Evolutionary conservation across 768 basidiomycete genomes (phyloP), one percentile per base, ranked within the genome.

Genomic region (Pisolithus albus): DNA sequence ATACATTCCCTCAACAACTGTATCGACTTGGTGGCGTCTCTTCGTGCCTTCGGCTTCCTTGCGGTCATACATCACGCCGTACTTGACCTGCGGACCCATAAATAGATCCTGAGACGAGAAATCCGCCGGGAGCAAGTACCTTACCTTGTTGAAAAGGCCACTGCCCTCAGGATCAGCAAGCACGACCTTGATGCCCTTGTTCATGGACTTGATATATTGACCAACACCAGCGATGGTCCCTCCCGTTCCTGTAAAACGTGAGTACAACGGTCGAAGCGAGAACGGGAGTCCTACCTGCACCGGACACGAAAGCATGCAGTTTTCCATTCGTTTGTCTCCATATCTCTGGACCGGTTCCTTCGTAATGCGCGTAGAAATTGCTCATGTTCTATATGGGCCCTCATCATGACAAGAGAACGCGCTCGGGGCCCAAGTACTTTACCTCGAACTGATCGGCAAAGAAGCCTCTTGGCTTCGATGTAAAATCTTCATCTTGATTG

Each of bases 381-480:
- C 88, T 90, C 59, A 74, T 79, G 65, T 94, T 98, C 86, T 91
- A 48, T 19, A 24, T 3, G 3, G 7, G 5, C 28, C n/a, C 7
- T 26, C 13, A 16, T 30, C 28, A 49, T 7, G 9, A 39, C 16
- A 28, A 23, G 15, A 15, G 13, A 13, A 43, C 16, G 11, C 52
- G 32, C 38, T 37, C n/a, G 18, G 5, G 9, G 1, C 4, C 43
- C 11, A 11, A 32, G 23, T 15, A 3, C 5, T 38, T 10, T 47
- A 80, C 81, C 68, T 97, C 95, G 52, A 99, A 98, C 68, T 99
- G 96, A 64, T 99, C 92, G 4, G 92, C 92, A 60, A 98, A 99
- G 70, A 86, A 88, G 0, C 93, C 95, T 55, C 88, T 74, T 3
- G 88, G 86, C 59, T 76, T 75, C 32, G 67, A 56, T 19, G 67